phyloP scores from a whole-genome alignment of 1,139 yeast species.

The Lodderomyces orthopsilosis region DNA sequence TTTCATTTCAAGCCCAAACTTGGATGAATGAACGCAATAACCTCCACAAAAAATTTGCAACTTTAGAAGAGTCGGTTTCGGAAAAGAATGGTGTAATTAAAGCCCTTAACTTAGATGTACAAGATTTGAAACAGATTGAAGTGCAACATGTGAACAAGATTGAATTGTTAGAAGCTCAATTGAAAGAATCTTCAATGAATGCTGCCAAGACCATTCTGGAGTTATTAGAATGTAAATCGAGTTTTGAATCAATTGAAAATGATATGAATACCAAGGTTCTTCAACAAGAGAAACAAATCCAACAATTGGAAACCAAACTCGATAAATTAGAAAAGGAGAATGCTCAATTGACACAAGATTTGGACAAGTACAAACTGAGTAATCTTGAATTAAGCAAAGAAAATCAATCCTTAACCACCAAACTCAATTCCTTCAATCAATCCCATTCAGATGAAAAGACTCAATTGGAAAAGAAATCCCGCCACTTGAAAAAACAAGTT shows the following conservation, averaged over 20 bases:
- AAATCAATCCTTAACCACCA: background rate
- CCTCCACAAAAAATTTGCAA: background rate
- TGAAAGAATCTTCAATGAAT: constrained; percentile 1
- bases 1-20: background rate
- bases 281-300: constrained; percentile 1
- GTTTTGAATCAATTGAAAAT: background rate
- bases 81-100: background rate
- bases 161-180: background rate
- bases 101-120: background rate
- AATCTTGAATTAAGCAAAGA: background rate
- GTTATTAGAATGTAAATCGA: background rate
- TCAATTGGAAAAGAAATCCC: constrained; percentile 6
- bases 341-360: background rate
- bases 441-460: constrained; percentile 4
- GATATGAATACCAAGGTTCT: background rate
- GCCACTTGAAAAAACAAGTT: constrained; percentile 6
- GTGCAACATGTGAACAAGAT: background rate
- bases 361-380: background rate
- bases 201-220: background rate
- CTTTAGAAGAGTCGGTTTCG: background rate
- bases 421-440: background rate
- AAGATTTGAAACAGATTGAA: background rate
- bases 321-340: background rate
- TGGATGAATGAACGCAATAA: background rate
- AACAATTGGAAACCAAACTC: background rate